These are phyloP conservation scores for Fusarium foetens DNA, from an alignment of 2,329 filamentous ascomycete species.

Conservation along the genomic window DNA sequence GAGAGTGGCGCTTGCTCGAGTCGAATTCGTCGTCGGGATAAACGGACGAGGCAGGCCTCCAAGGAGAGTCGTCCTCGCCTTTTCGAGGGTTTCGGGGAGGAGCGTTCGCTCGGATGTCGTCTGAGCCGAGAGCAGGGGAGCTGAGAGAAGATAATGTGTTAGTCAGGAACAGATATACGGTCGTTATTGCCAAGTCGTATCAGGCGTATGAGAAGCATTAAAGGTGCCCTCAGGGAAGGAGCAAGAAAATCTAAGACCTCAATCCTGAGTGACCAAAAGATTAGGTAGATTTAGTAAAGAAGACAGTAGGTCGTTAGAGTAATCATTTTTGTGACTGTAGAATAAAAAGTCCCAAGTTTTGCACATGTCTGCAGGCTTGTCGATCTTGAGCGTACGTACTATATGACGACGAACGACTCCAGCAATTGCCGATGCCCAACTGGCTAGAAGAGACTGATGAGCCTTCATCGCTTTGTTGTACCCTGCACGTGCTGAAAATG, in stretches of 20 bases:
- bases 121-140: conserved; percentile 40
- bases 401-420: conserved; percentile 27
- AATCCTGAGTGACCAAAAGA: background rate
- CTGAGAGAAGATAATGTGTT: conserved; percentile 31
- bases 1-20: conserved; percentile 28
- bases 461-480: conserved; percentile 16
- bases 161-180: conserved; percentile 24
- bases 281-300: background rate
- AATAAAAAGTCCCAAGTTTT: background rate
- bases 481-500: conserved; percentile 4
- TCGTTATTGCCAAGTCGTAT: background rate
- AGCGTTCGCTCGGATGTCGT: conserved; percentile 32
- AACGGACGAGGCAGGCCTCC: conserved; percentile 67
- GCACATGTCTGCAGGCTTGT: background rate
- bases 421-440: background rate
- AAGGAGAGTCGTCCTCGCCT: conserved; percentile 42
- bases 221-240: background rate
- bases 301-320: background rate
- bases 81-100: conserved; percentile 51
- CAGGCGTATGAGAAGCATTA: background rate
- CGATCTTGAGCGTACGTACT: conserved; percentile 10
- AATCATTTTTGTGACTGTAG: background rate
- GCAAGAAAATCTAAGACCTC: background rate
- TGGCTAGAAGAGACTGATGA: conserved; percentile 2
- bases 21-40: conserved; percentile 49